Evolutionary conservation across 345 rosid genomes (phyloP).

Genomic region (Camelina hispida): DNA sequence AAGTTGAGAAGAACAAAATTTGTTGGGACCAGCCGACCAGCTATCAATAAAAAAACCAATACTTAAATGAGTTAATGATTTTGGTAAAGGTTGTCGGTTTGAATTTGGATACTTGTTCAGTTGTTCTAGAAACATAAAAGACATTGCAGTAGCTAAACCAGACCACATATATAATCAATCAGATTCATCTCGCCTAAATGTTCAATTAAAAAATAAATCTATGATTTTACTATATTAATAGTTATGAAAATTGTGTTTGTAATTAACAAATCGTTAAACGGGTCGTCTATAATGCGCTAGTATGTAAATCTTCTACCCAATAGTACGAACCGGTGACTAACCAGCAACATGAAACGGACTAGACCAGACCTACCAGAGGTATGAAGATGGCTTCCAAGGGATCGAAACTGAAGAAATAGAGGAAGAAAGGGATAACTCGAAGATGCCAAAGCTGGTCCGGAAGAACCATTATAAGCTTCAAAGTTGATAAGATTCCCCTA

Average conservation of each 20-base stretch:
- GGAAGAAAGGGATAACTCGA: not conserved
- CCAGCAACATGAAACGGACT: not conserved
- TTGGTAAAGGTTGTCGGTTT: slow-evolving; percentile 25
- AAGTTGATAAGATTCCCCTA: no score
- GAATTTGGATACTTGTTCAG: slow-evolving; percentile 21
- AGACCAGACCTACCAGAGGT: not conserved
- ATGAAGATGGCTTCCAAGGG: not conserved
- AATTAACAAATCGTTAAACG: not conserved
- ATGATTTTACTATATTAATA: no score
- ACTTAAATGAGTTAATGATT: slow-evolving; percentile 12
- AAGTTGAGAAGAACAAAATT: not conserved
- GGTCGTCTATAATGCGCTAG: not conserved
- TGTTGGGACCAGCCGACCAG: slow-evolving; percentile 4
- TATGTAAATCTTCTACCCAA: not conserved
- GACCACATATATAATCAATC: not conserved
- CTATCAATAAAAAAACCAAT: not conserved
- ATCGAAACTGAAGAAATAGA: not conserved
- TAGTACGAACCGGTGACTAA: not conserved
- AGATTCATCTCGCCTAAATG: not conserved
- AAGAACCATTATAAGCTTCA: not conserved
- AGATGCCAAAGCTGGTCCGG: not conserved
- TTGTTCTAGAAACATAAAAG: not conserved
- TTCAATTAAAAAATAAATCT: no score
- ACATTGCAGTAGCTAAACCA: not conserved
- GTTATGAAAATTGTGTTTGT: no score